Evolutionary conservation across 805 yeast species (phyloP).

Genomic region (Ogataea paraovalis): DNA sequence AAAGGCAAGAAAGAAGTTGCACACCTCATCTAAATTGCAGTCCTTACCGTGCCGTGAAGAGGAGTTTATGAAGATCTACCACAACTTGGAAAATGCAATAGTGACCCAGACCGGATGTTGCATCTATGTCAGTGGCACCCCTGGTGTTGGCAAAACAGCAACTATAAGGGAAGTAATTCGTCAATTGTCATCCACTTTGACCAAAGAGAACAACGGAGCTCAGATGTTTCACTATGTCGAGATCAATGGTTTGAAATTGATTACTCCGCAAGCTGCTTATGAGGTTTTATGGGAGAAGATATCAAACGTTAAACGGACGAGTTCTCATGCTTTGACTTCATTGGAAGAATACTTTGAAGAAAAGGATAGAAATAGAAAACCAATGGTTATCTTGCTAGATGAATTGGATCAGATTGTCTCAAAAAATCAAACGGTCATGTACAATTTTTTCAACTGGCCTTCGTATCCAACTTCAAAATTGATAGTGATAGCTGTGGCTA

Average conservation of each 20-base stretch:
- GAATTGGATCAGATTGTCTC: slow-evolving; percentile 92
- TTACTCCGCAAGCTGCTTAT: slow-evolving; percentile 77
- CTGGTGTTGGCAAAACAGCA: slow-evolving; percentile 97
- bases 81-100: slow-evolving; percentile 68
- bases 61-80: slow-evolving; percentile 69
- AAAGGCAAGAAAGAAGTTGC: slow-evolving; percentile 38
- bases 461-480: slow-evolving; percentile 73
- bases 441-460: slow-evolving; percentile 98
- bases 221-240: slow-evolving; percentile 68
- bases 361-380: slow-evolving; percentile 35
- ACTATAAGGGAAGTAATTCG: slow-evolving; percentile 83
- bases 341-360: slow-evolving; percentile 66
- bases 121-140: slow-evolving; percentile 91
- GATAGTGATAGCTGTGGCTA: slow-evolving; percentile 89
- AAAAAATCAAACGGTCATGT: slow-evolving; percentile 78
- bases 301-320: slow-evolving; percentile 52
- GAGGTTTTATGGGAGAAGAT: slow-evolving; percentile 78
- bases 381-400: slow-evolving; percentile 78
- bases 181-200: slow-evolving; percentile 43
- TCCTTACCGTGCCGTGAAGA: slow-evolving; percentile 82
- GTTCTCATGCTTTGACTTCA: slow-evolving; percentile 60
- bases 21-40: slow-evolving; percentile 37
- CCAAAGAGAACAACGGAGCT: slow-evolving; percentile 15
- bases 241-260: slow-evolving; percentile 84
- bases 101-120: slow-evolving; percentile 73